Percentiles rank a stretch among this genome's conserved stretches.
Evolutionary conservation across 2,329 filamentous ascomycete species (phyloP).

Genomic region (Coniochaeta hoffmannii): DNA sequence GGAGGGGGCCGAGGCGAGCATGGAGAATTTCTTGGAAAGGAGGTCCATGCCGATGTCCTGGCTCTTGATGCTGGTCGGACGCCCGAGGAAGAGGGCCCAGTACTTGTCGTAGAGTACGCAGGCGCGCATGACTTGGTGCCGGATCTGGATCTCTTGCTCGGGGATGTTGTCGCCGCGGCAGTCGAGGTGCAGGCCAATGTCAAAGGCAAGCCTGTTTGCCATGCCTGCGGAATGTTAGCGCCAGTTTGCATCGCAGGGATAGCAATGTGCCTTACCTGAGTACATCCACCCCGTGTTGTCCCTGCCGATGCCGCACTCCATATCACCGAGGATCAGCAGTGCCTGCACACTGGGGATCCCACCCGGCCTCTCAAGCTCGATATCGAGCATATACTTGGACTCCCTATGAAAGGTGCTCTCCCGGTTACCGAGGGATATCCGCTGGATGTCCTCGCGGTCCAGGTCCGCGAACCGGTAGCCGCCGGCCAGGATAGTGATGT

Average conservation of each 20-base stretch:
- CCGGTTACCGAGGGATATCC: slow-evolving; percentile 34
- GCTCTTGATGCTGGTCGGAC: slow-evolving; percentile 45
- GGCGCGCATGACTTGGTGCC: slow-evolving; percentile 43
- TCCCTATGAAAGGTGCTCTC: slow-evolving; percentile 46
- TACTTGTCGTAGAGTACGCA: slow-evolving; percentile 47
- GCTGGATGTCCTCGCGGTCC: slow-evolving; percentile 38
- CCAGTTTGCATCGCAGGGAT: slow-evolving; percentile 14
- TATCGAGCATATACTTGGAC: slow-evolving; percentile 46
- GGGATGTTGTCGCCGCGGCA: slow-evolving; percentile 31
- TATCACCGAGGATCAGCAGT: slow-evolving; percentile 41
- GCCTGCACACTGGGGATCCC: slow-evolving; percentile 46
- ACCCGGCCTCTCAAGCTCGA: slow-evolving; percentile 42
- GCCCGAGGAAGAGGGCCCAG: slow-evolving; percentile 47
- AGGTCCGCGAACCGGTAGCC: slow-evolving; percentile 44
- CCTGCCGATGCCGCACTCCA: slow-evolving; percentile 45
- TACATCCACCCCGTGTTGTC: slow-evolving; percentile 50
- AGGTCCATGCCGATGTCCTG: slow-evolving; percentile 41
- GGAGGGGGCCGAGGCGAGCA: slow-evolving; percentile 28
- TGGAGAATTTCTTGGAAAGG: slow-evolving; percentile 35
- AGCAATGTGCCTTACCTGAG: slow-evolving; percentile 28
- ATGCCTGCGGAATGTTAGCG: slow-evolving; percentile 22
- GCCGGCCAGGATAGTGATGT: slow-evolving; percentile 43
- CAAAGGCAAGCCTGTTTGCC: slow-evolving; percentile 37
- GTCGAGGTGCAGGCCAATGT: slow-evolving; percentile 41
- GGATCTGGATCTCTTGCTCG: slow-evolving; percentile 37